phyloP scores from a whole-genome alignment of 805 yeast species.

The Zygoascus biomembranicola region DNA sequence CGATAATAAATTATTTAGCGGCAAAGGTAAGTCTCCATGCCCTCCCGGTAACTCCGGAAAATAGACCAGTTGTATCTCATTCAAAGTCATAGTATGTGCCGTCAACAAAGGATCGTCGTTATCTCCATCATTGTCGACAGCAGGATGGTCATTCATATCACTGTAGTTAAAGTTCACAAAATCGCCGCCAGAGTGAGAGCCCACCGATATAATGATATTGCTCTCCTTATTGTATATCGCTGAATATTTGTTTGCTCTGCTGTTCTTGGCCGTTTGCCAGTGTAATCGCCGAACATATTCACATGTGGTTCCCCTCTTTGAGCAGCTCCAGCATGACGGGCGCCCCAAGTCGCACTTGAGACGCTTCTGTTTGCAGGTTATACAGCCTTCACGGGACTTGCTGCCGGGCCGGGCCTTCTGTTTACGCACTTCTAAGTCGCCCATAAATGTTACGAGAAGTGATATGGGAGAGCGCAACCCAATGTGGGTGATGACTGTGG shows the following conservation, averaged over 20 bases:
- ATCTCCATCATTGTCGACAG: background rate
- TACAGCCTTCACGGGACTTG: background rate
- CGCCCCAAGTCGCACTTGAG: background rate
- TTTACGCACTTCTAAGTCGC: background rate
- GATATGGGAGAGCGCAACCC: no score
- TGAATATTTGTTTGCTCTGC: background rate
- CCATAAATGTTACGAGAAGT: no score
- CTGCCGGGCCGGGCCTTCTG: background rate
- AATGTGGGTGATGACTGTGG: no score
- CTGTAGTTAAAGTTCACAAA: background rate
- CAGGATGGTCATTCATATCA: background rate
- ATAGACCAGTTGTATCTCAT: background rate
- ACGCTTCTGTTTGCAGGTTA: background rate
- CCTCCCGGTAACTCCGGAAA: background rate
- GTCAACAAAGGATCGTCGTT: background rate
- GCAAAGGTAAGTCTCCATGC: background rate
- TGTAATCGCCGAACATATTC: background rate
- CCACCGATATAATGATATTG: background rate
- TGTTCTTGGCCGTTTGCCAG: background rate
- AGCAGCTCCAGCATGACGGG: background rate
- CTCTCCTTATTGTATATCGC: background rate
- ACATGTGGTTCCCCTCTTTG: background rate
- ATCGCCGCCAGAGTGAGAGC: background rate
- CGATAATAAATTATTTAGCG: background rate
- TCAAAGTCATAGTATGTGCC: background rate